Conservation (phyloP, 257 asterid species). For the Primulina tabacum region DNA sequence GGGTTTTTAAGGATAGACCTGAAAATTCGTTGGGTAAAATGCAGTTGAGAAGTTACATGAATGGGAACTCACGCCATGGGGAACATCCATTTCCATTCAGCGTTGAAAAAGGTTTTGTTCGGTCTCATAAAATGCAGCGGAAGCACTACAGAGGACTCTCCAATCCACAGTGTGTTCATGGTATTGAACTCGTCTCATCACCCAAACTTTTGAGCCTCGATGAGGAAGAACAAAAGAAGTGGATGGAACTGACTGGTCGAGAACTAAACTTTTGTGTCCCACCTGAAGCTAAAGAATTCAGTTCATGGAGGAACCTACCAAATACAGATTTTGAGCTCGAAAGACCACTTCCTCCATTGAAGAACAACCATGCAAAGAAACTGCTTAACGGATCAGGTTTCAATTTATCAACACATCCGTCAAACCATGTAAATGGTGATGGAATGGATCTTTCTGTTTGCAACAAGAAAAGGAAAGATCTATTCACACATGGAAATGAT, state of each 20-base stretch:
- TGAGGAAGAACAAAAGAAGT: slow-evolving; percentile 51
- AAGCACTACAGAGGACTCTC: slow-evolving; percentile 54
- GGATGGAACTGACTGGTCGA: slow-evolving; percentile 53
- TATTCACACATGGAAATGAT: slow-evolving; percentile 30
- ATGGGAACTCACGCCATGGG: slow-evolving; percentile 51
- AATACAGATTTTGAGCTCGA: slow-evolving; percentile 57
- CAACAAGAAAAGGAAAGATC: slow-evolving; percentile 50
- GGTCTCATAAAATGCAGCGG: slow-evolving; percentile 56
- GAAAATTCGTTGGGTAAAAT: slow-evolving; percentile 56
- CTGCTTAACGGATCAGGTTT: slow-evolving; percentile 47
- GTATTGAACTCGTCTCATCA: slow-evolving; percentile 43
- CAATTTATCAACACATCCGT: slow-evolving; percentile 38
- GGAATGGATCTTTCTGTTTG: slow-evolving; percentile 39
- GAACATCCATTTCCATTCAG: slow-evolving; percentile 53
- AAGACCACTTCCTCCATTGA: slow-evolving; percentile 32
- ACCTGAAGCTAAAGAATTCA: slow-evolving; percentile 49
- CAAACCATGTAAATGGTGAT: slow-evolving; percentile 39
- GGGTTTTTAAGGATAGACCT: slow-evolving; percentile 58
- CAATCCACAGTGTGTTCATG: slow-evolving; percentile 57
- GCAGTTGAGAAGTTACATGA: slow-evolving; percentile 61
- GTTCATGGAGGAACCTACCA: slow-evolving; percentile 54
- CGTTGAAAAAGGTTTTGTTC: slow-evolving; percentile 48
- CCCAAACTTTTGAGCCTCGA: slow-evolving; percentile 43
- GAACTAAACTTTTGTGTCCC: slow-evolving; percentile 48
- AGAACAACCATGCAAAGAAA: slow-evolving; percentile 37